Conservation (phyloP, 2,329 filamentous ascomycete species). For the Cladophialophora chaetospira region DNA sequence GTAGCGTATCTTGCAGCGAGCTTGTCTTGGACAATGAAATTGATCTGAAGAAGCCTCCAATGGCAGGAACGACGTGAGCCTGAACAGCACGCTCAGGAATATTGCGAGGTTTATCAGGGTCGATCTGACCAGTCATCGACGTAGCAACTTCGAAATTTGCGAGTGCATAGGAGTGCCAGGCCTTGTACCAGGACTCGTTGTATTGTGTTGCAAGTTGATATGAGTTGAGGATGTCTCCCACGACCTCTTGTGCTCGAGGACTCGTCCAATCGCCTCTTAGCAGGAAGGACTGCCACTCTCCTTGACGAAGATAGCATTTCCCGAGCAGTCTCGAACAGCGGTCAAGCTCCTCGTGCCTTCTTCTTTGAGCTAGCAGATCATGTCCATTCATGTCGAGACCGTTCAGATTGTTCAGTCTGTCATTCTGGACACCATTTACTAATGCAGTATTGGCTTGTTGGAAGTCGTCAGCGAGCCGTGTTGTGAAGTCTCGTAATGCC, state of each 20-base stretch:
- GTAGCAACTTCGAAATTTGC: conserved; percentile 99
- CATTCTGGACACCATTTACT: conserved; percentile 47
- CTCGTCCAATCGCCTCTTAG: conserved; percentile 88
- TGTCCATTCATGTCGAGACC: conserved; percentile 42
- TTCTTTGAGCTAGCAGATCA: conserved; percentile 42
- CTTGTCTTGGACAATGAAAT: conserved; percentile 89
- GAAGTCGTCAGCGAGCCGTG: conserved; percentile 61
- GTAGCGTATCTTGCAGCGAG: conserved; percentile 91
- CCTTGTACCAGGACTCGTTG: conserved; percentile 96
- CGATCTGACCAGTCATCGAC: conserved; percentile 67
- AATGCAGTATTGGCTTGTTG: conserved; percentile 46
- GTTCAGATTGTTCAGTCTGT: conserved; percentile 48
- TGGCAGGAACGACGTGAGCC: conserved; percentile 86
- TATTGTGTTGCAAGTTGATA: conserved; percentile 92
- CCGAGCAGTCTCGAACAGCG: conserved; percentile 74
- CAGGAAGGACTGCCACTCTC: conserved; percentile 88
- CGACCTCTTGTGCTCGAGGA: conserved; percentile 80
- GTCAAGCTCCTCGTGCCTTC: conserved; percentile 51
- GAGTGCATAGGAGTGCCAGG: conserved; percentile 97
- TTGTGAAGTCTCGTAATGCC: conserved; percentile 64
- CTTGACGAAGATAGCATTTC: conserved; percentile 93
- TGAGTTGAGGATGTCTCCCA: conserved; percentile 85
- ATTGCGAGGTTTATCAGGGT: conserved; percentile 52
- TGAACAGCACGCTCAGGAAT: conserved; percentile 58
- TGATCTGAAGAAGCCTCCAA: conserved; percentile 95